A percentile compares a stretch with the other conserved stretches of the same genome.
phyloP scores from a whole-genome alignment of 768 basidiomycete species.

The Pilatotrama ljubarskyi region DNA sequence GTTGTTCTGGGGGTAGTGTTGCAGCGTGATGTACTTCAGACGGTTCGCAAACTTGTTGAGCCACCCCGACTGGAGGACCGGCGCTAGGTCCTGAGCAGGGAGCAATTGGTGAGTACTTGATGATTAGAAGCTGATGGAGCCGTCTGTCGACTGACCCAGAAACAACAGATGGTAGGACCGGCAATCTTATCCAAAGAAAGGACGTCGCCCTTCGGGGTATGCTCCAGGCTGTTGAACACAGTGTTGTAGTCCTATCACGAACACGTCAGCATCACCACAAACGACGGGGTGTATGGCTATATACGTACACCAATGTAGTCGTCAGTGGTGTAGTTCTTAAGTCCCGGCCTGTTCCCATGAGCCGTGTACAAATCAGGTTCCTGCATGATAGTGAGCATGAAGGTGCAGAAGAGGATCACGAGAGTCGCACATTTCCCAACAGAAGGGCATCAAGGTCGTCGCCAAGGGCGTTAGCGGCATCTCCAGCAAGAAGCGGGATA shows the following conservation, averaged over 20 bases:
- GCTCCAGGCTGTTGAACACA: constrained; percentile 36
- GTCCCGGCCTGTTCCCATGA: constrained; percentile 42
- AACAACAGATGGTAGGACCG: constrained; percentile 53
- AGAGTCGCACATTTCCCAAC: constrained; percentile 47
- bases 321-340: constrained; percentile 47
- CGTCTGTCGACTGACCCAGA: constrained; percentile 44
- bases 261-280: neutral
- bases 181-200: constrained; percentile 41
- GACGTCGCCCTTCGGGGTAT: constrained; percentile 42
- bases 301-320: constrained; percentile 46
- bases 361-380: constrained; percentile 61
- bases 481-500: constrained; percentile 33
- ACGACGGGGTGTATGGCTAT: neutral
- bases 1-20: constrained; percentile 56
- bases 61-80: constrained; percentile 44
- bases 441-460: constrained; percentile 45
- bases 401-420: neutral
- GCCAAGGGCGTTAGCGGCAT: constrained; percentile 40
- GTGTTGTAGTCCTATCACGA: constrained; percentile 41
- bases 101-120: neutral
- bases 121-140: too few species aligned
- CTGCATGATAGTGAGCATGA: constrained; percentile 27
- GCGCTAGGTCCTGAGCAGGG: constrained; percentile 40
- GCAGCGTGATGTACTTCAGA: constrained; percentile 52
- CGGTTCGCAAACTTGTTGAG: constrained; percentile 37